Conservation (phyloP, 2,329 filamentous ascomycete species). For the Sclerotinia minor region DNA sequence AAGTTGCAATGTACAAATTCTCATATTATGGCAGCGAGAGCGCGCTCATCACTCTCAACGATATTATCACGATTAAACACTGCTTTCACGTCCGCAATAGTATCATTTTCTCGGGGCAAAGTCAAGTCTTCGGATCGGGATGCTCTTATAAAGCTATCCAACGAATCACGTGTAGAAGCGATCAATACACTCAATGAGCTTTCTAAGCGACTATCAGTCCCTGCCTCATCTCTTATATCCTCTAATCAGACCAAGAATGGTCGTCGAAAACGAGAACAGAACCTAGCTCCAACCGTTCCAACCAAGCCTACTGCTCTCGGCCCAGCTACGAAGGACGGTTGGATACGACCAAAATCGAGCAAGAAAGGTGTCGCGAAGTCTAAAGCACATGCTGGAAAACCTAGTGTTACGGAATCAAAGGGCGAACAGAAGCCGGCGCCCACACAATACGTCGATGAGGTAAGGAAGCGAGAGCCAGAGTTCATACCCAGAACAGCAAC, state of each 20-base stretch:
- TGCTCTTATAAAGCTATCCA: conserved; percentile 50
- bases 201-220: conserved; percentile 43
- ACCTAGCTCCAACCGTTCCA: neutral
- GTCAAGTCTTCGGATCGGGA: conserved; percentile 48
- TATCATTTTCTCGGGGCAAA: conserved; percentile 42
- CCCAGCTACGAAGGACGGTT: conserved; percentile 34
- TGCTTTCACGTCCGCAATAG: conserved; percentile 46
- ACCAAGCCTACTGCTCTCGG: conserved; percentile 30
- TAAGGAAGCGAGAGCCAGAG: neutral
- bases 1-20: conserved; percentile 1
- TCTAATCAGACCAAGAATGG: neutral
- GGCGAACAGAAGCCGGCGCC: neutral
- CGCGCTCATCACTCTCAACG: conserved; percentile 36
- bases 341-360: conserved; percentile 28
- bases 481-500: neutral
- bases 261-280: neutral
- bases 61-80: conserved; percentile 48
- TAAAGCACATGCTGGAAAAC: conserved; percentile 7
- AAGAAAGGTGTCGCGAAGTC: conserved; percentile 11
- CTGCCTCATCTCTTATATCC: conserved; percentile 28
- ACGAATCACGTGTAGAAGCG: conserved; percentile 50
- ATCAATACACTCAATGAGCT: conserved; percentile 52
- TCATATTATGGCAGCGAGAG: conserved; percentile 33
- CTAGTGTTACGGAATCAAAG: neutral
- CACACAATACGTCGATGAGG: neutral